These are phyloP conservation scores for Canavalia ensiformis DNA, from an alignment of 306 rosid species.

Conservation along the genomic window DNA sequence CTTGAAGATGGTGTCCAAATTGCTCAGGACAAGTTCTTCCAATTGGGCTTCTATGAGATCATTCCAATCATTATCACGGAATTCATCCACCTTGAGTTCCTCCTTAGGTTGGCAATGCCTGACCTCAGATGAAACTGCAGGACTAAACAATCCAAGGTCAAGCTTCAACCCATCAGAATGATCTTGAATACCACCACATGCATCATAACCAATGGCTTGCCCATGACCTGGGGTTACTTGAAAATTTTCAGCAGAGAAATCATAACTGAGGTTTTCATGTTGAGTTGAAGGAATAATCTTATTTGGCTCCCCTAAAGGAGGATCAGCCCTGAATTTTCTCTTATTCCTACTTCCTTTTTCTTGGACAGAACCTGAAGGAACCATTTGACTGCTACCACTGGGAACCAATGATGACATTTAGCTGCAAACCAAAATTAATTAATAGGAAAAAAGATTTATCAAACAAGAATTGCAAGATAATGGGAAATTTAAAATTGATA, in stretches of 20 bases:
- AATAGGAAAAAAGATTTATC: slow-evolving; percentile 10
- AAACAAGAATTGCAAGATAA: slow-evolving; percentile 32
- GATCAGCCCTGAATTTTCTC: slow-evolving; percentile 97
- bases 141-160: slow-evolving; percentile 79
- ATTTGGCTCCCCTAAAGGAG: slow-evolving; percentile 68
- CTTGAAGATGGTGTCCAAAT: slow-evolving; percentile 76
- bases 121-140: slow-evolving; percentile 55
- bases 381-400: slow-evolving; percentile 58
- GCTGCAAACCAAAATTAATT: slow-evolving; percentile 56
- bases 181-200: slow-evolving; percentile 63
- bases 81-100: slow-evolving; percentile 71
- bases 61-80: slow-evolving; percentile 85
- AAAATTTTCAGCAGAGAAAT: slow-evolving; percentile 82
- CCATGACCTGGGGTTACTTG: slow-evolving; percentile 61
- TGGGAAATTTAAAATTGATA: slow-evolving; percentile 34
- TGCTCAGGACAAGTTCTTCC: slow-evolving; percentile 79
- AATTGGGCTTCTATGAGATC: slow-evolving; percentile 83
- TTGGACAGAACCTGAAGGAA: slow-evolving; percentile 71
- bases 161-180: slow-evolving; percentile 81
- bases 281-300: slow-evolving; percentile 65
- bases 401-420: slow-evolving; percentile 86
- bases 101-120: slow-evolving; percentile 64
- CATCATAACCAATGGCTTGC: slow-evolving; percentile 60
- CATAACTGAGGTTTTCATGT: slow-evolving; percentile 73
- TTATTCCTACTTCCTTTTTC: slow-evolving; percentile 92